Evolutionary conservation across 345 rosid species (phyloP), one percentile per base, ranked within the genome.

Genomic region (Rubroshorea leprosula): DNA sequence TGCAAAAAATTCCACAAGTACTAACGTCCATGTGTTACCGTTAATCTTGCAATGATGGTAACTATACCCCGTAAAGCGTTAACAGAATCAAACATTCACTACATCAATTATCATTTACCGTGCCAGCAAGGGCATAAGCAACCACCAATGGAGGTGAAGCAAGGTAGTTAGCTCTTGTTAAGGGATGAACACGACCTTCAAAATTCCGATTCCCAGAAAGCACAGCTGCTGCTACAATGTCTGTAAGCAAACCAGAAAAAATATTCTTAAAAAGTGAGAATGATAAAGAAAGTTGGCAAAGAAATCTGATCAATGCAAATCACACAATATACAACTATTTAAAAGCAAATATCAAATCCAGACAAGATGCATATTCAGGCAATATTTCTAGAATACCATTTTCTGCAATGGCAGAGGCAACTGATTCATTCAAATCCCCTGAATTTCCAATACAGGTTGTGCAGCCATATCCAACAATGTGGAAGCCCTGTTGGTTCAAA

Each of bases 111-210:
- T 45, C 63, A 55, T 46, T 27, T 86, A 93, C 99, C 72, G 97
- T 93, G 77, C 97, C 97, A 75, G 99, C 96, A 63, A 93, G 92
- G 56, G 99, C 97, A 82, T 93, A 93, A 51, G 96, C 99, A 57
- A 93, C 97, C 55, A 93, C 99, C 60, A 93, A 67, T 47, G 97
- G 99, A 49, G 99, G 99, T 16, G 99, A 93, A 71, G 99, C 99
- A 63, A 93, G 99, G 70, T 87, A 93, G 78, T 93, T 93, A 20
- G 99, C 99, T 77, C 99, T 83, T 35, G 99, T 93, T 80, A 93
- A 74, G 16, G 99, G 71, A 68, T 93, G 99, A 68, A 93, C 99
- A 64, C 99, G 90, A 2, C 99, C 99, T 72, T 93, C 99, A 73
- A 93, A 93, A 66, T 93, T 93, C 49, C 97, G 72, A 78, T 93